Evolutionary conservation across 2,329 filamentous ascomycete genomes (phyloP).

Genomic region (Cladosporium sp.): DNA sequence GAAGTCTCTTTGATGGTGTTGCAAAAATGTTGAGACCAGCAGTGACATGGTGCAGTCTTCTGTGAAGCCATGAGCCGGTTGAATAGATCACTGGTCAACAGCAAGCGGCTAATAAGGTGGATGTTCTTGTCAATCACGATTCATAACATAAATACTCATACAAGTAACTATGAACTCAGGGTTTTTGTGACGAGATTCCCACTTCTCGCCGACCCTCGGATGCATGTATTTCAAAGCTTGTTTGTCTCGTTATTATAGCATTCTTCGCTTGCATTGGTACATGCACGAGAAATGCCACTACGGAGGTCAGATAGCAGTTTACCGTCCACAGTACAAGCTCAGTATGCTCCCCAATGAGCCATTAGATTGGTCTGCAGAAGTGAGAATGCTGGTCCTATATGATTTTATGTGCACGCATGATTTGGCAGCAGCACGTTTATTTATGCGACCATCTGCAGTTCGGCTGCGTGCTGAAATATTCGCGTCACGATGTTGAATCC

Average conservation of each 20-base stretch:
- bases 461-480: not conserved
- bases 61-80: not conserved
- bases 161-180: not conserved
- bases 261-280: not conserved
- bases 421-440: not conserved
- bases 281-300: not conserved
- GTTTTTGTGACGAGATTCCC: too few relatives aligned
- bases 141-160: not conserved
- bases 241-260: not conserved
- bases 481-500: not conserved
- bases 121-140: not conserved
- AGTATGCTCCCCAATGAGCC: not conserved
- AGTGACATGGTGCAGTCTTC: not conserved
- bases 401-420: not conserved
- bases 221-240: too few relatives aligned
- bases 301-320: not conserved
- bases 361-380: not conserved
- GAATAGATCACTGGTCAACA: not conserved
- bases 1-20: slow-evolving; percentile 5
- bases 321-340: not conserved
- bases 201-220: too few relatives aligned
- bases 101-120: not conserved
- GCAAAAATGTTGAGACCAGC: not conserved
- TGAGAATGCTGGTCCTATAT: not conserved
- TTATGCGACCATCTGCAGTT: not conserved